A percentile compares a stretch with the other conserved stretches of the same genome.
phyloP scores from a whole-genome alignment of 2,329 filamentous ascomycete genomes.

The Stemphylium lycopersici region DNA sequence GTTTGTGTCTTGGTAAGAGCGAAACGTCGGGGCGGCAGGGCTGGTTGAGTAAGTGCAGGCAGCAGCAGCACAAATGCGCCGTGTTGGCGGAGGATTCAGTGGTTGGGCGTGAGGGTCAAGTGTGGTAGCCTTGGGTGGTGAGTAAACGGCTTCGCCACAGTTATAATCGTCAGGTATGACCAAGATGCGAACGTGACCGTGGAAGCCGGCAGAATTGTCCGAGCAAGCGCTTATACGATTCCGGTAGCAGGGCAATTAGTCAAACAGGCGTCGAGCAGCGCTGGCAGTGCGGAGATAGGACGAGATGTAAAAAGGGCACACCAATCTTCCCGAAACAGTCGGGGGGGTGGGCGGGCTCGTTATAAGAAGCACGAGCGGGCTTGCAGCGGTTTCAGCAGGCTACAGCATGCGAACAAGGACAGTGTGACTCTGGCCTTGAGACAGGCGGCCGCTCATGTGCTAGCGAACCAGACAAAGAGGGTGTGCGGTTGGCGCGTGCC shows the following conservation, averaged over 20 bases:
- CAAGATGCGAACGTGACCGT: slow-evolving; percentile 27
- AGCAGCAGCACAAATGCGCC: slow-evolving; percentile 13
- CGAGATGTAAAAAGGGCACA: slow-evolving; percentile 18
- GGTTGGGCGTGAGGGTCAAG: slow-evolving; percentile 17
- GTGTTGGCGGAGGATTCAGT: slow-evolving; percentile 15
- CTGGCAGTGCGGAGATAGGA: slow-evolving; percentile 37
- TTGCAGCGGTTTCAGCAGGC: slow-evolving; percentile 28
- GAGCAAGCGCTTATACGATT: slow-evolving; percentile 35
- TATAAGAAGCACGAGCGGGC: slow-evolving; percentile 26
- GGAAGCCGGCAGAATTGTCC: slow-evolving; percentile 43
- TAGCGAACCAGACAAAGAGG: slow-evolving; percentile 37
- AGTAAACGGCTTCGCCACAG: slow-evolving; percentile 14
- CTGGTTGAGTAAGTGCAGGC: slow-evolving; percentile 16
- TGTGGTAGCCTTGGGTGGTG: slow-evolving; percentile 18
- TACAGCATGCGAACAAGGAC: slow-evolving; percentile 34
- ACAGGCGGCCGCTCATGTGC: slow-evolving; percentile 29
- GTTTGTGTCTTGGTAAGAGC: slow-evolving; percentile 25
- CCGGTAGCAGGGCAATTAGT: slow-evolving; percentile 15
- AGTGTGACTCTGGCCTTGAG: slow-evolving; percentile 31
- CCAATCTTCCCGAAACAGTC: slow-evolving; percentile 34
- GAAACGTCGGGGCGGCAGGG: slow-evolving; percentile 8
- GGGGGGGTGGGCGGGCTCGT: slow-evolving; percentile 29
- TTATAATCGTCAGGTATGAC: slow-evolving; percentile 18
- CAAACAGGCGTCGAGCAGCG: slow-evolving; percentile 27
- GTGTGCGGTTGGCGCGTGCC: slow-evolving; percentile 32